Conservation (phyloP, 2,329 filamentous ascomycete species). For the Aureobasidium sp. region DNA sequence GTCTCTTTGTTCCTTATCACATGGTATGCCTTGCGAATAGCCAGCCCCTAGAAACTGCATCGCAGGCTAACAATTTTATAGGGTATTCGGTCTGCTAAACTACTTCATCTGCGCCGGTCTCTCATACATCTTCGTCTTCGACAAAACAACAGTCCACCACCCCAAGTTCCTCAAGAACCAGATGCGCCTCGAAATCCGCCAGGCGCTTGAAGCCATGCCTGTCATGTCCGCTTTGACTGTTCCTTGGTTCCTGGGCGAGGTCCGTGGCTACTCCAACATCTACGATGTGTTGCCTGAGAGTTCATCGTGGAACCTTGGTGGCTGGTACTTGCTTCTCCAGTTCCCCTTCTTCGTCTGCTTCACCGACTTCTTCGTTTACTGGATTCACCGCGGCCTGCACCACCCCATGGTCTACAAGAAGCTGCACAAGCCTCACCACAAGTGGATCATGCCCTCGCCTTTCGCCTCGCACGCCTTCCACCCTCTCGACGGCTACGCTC, state of each 20-base stretch:
- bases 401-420: slow-evolving; percentile 75
- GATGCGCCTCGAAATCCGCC: slow-evolving; percentile 74
- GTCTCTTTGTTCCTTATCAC: slow-evolving; percentile 75
- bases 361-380: slow-evolving; percentile 86
- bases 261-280: slow-evolving; percentile 76
- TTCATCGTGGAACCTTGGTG: slow-evolving; percentile 64
- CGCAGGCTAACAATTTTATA: slow-evolving; percentile 34
- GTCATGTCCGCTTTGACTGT: slow-evolving; percentile 75
- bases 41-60: neutral
- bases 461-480: slow-evolving; percentile 93
- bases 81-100: slow-evolving; percentile 75
- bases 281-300: slow-evolving; percentile 57
- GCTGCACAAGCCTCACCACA: slow-evolving; percentile 96
- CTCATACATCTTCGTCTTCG: slow-evolving; percentile 85
- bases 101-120: slow-evolving; percentile 81
- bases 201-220: slow-evolving; percentile 70
- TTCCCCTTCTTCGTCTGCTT: slow-evolving; percentile 84
- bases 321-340: slow-evolving; percentile 72
- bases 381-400: slow-evolving; percentile 81
- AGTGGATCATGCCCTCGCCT: slow-evolving; percentile 98
- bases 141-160: slow-evolving; percentile 81
- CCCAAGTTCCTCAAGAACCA: slow-evolving; percentile 96
- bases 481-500: slow-evolving; percentile 81
- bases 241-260: slow-evolving; percentile 74
- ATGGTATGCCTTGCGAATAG: slow-evolving; percentile 52